phyloP scores from a whole-genome alignment of 2,329 filamentous ascomycete genomes.

The Fusarium chlamydosporum region DNA sequence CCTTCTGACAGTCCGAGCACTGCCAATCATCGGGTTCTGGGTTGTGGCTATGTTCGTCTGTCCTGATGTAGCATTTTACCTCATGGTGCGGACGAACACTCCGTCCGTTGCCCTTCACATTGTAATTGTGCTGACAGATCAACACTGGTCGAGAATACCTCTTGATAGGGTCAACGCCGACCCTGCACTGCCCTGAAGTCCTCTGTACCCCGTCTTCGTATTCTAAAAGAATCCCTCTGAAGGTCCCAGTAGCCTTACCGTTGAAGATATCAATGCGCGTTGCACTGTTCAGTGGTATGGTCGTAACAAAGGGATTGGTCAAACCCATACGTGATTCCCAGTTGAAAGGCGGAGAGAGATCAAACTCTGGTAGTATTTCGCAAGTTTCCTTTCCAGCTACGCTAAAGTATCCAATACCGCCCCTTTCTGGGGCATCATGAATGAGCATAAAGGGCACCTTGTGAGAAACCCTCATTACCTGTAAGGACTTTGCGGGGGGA shows the following conservation, averaged over 20 bases:
- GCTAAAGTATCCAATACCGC: neutral
- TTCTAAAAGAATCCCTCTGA: neutral
- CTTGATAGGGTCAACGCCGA: neutral
- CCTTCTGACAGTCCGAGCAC: too few species aligned
- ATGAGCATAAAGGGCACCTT: neutral
- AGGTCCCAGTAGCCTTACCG: neutral
- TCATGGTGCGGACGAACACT: neutral
- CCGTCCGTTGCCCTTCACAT: too few species aligned
- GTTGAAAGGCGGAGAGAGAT: neutral
- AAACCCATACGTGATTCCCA: neutral
- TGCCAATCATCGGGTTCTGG: too few species aligned
- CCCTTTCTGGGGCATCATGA: neutral
- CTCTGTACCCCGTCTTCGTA: conserved; percentile 1
- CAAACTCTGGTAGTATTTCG: neutral
- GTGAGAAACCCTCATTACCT: neutral
- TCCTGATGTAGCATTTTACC: neutral
- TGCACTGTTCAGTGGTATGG: neutral
- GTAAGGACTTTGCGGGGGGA: neutral
- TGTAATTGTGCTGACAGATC: neutral
- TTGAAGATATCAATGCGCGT: neutral
- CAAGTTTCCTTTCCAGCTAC: neutral
- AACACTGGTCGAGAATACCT: neutral
- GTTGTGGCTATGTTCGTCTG: neutral
- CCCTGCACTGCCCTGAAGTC: neutral
- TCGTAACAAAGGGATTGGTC: neutral